Base-by-base conservation (phyloP, 352 stramenopile genomes). In the Globisporangium paroecandrum region DNA sequence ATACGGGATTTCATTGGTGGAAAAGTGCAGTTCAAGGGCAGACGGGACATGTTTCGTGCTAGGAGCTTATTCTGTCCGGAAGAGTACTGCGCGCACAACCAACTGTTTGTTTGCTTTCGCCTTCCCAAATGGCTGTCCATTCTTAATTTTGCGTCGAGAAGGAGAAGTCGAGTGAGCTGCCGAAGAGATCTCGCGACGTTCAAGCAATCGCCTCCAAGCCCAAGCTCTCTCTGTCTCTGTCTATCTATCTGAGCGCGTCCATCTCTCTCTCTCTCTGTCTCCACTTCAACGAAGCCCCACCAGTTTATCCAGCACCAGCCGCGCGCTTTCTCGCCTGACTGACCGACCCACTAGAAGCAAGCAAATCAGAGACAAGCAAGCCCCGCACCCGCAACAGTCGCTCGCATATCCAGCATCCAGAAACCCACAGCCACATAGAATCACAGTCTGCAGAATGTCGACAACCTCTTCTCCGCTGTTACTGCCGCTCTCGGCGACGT, bases 401-500 rank as follows among this genome's bases (percentile, higher is more conserved):
- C 41, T 47, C 41, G 13, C 41, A n/a, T 47, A 47, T 47, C 41
- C 41, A 47, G 41, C 13, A 47, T 51, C 32, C 8, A 60, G 29
- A 32, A 32, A 32, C 29, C 29, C 13, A 9, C 32, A 62, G 5
- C 24, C 38, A 56, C 8, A 66, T 65, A 47, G 41, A 47, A n/a
- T 7, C 15, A 43, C 2, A 43, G 36, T 15, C 36, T 43, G 36
- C 36, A 70, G 58, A 38, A n/a, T 62, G 34, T 70, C 65, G 49
- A 70, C 32, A 29, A 32, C 65, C n/a, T 66, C 65, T 36, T 70
- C 65, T 13, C 65, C 65, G 49, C 53, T 66, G 47, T 51, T 53
- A 36, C 38, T 68, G 38, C 63, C 63, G 53, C 63, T 68, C 24
- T 68, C 63, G 25, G 49, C 60, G n/a, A 20, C 51, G 13, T 24